A percentile compares a stretch with the other conserved stretches of the same genome.
Conservation (phyloP, 2,329 filamentous ascomycete genomes). For the Cytospora piceicola region DNA sequence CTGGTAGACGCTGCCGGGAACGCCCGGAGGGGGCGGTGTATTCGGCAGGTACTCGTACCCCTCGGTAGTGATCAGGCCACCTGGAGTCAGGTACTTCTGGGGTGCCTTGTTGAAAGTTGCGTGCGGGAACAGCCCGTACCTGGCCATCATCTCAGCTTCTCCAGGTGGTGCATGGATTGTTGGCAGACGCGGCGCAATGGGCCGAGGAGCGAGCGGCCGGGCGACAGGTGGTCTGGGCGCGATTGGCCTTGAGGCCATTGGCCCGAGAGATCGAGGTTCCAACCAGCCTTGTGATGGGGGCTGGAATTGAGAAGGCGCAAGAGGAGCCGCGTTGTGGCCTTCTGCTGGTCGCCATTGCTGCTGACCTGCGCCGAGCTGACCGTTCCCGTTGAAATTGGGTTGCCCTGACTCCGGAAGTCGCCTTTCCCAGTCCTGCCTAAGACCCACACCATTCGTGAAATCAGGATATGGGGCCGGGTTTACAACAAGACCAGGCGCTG, state of each 20-base stretch:
- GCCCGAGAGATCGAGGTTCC: background rate
- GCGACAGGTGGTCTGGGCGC: constrained; percentile 1
- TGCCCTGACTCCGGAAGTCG: background rate
- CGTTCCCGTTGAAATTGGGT: too few relatives aligned
- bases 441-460: background rate
- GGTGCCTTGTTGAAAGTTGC: constrained; percentile 5
- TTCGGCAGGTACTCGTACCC: constrained; percentile 22
- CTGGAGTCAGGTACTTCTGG: constrained; percentile 12
- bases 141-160: constrained; percentile 21
- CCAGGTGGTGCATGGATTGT: background rate
- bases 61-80: constrained; percentile 14
- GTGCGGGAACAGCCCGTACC: constrained; percentile 18
- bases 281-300: background rate
- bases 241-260: background rate
- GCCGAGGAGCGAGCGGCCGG: background rate
- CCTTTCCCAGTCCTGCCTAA: background rate
- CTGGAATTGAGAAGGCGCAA: background rate
- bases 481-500: background rate
- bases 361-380: background rate
- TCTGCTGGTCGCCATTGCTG: background rate
- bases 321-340: background rate
- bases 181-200: background rate
- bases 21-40: background rate
- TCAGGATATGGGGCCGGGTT: background rate
- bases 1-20: background rate